Base-by-base conservation (phyloP, 1,284 basidiomycete species). In the Cutaneotrichosporon dermatis region DNA sequence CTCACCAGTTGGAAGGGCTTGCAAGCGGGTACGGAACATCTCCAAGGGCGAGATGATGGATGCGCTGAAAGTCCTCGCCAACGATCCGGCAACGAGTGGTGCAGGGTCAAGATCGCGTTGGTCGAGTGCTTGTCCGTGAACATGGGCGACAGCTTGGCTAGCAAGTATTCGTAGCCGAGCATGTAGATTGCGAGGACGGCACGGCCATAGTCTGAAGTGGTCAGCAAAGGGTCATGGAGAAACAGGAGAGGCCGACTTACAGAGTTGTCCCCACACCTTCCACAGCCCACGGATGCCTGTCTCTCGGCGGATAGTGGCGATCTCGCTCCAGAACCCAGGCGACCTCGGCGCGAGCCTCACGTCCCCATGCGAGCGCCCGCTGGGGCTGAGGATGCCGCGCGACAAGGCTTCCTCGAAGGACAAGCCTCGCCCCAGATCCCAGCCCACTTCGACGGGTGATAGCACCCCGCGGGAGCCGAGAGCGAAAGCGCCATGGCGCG, bases 111-210 rank as follows among this genome's bases (percentile, higher is more conserved):
- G 79, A 59, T 52, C 7, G 82, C 64, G 63, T 73, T 49, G 34
- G 65, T 61, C 8, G 58, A 53, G n/a, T 54, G 43, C n/a, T 64
- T 3, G 59, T 25, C 25, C 25, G 68, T 69, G 60, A 75, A 72
- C 37, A 64, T 55, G 6, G 73, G 75, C 9, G 72, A 65, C 36
- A 78, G 65, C 15, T 55, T 34, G 0, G 62, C 83, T 11, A 92
- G 82, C 16, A 98, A 85, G 73, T 89, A 86, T 77, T 98, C 95
- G 76, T 99, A 99, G 35, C 91, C 92, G 52, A 97, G 83, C 87
- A 99, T 99, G 79, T 99, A 99, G 41, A 87, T 84, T 50, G 94
- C 92, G 53, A 86, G 0, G 93, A 88, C 0, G 95, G 95, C 7
- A 99, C 90, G 25, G 90, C 88, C 76, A 99, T 95, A 39, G 91